Evolutionary conservation across 176 grass and related monocot species (phyloP), one percentile per base, ranked within the genome.

Genomic region (Rhynchospora breviuscula): DNA sequence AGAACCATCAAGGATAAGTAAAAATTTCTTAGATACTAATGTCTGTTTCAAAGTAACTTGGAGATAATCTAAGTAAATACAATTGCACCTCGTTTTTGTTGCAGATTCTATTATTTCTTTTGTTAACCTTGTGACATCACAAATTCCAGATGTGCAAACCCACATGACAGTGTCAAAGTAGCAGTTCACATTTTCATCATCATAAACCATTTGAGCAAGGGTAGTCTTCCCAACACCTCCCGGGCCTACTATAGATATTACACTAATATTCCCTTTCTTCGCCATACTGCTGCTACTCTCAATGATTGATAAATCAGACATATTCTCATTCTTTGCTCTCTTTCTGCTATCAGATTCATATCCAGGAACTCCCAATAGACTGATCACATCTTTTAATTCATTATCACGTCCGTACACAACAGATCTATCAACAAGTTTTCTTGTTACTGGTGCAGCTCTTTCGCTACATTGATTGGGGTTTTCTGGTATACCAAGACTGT

Each of bases 211-310:
- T 80, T 78, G 70, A 56, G 85, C 68, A 46, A 91, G 40, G 0
- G 91, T 84, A 15, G 88, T 88, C 48, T 93, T 93, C 61, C 91
- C 88, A 1, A 93, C 75, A 72, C 88, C 88, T 0, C 77, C 91
- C 52, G 85, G 56, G 5, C 91, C 91, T 75, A 93, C 74, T 26
- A 93, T 45, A 7, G 91, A 35, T 79, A 93, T 82, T 31, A 88
- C 73, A 46, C 67, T 45, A 10, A 85, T 3, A 21, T 75, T 63
- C 18, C 29, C 47, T 63, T 60, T 59, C 10, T 77, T 57, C 25
- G 19, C 40, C 7, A 43, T 17, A 14, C 29, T 26, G 6, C 25
- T 47, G 18, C 63, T 29, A 57, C 5, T 75, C 3, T 53, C 52
- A 22, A 48, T 31, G 13, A 14, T 45, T 70, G 3, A 3, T 29